A percentile compares a stretch with the other conserved stretches of the same genome.
Evolutionary conservation across 306 rosid species (phyloP).

Genomic region (Sicyos edulis): DNA sequence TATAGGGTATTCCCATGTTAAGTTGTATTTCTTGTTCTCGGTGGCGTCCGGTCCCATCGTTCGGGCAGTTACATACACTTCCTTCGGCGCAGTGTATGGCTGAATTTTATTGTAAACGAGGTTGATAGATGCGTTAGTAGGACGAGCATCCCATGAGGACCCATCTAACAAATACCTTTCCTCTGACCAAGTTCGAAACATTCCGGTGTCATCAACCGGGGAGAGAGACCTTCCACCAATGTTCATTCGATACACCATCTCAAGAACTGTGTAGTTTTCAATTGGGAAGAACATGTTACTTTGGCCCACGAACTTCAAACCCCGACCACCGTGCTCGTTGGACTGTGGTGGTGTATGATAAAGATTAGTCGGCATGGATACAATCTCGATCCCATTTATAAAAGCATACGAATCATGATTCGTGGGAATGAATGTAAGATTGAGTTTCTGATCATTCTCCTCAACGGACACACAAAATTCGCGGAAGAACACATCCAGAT

Average conservation of each 20-base stretch:
- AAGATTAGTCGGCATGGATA: constrained; percentile 21
- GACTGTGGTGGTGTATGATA: constrained; percentile 16
- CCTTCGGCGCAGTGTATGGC: constrained; percentile 13
- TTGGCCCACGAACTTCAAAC: background rate
- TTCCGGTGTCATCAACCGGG: constrained; percentile 17
- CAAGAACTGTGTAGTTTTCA: constrained; percentile 2
- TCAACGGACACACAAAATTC: constrained; percentile 15
- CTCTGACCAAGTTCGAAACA: constrained; percentile 23
- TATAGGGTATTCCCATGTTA: constrained; percentile 22
- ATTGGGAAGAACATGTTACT: background rate
- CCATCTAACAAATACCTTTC: constrained; percentile 4
- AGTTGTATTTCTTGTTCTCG: background rate
- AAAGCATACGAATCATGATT: constrained; percentile 18
- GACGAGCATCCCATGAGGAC: background rate
- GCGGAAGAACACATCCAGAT: rapidly evolving
- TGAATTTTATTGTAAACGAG: background rate
- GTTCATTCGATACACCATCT: constrained; percentile 22
- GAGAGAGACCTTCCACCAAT: too few relatives aligned
- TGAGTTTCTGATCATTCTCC: background rate
- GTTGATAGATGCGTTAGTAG: background rate
- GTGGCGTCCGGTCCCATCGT: background rate
- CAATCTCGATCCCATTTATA: constrained; percentile 24
- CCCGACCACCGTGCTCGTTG: background rate
- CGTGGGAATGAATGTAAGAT: constrained; percentile 25
- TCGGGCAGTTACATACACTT: background rate